Conservation (phyloP, 2,329 filamentous ascomycete genomes). For the Pseudogymnoascus verrucosus region DNA sequence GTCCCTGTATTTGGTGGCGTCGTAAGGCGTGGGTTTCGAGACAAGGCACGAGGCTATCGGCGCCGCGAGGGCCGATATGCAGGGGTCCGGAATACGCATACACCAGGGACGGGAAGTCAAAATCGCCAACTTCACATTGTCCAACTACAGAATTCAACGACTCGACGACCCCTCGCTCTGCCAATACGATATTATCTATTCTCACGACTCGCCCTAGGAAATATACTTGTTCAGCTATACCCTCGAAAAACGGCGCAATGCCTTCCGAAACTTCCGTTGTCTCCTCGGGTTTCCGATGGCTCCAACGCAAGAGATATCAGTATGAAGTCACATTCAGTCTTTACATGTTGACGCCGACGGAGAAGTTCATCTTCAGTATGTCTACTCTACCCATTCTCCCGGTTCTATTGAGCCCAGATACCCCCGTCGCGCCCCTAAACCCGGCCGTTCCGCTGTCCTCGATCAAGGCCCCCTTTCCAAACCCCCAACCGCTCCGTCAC, state of each 20-base stretch:
- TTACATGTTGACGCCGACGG: conserved; percentile 93
- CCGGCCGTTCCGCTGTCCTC: neutral
- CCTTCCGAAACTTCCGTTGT: conserved; percentile 1
- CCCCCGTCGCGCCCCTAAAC: neutral
- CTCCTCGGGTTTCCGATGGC: conserved; percentile 57
- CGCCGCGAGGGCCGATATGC: neutral
- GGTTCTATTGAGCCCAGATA: neutral
- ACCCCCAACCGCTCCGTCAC: neutral
- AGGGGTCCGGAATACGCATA: conserved; percentile 1
- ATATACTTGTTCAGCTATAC: neutral
- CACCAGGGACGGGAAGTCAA: conserved; percentile 1
- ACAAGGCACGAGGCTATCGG: conserved; percentile 6
- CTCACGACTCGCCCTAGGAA: neutral
- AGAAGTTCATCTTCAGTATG: conserved; percentile 97
- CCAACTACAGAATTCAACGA: neutral
- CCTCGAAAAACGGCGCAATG: neutral
- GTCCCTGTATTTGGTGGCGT: neutral
- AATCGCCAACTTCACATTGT: neutral
- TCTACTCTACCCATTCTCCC: conserved; percentile 18
- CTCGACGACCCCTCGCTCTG: neutral
- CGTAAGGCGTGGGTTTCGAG: neutral
- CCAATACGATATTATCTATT: neutral
- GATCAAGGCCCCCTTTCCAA: neutral
- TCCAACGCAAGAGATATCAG: conserved; percentile 92
- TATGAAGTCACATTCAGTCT: conserved; percentile 93